Base-by-base conservation (phyloP, 2,329 filamentous ascomycete genomes). In the Fusarium luffae region DNA sequence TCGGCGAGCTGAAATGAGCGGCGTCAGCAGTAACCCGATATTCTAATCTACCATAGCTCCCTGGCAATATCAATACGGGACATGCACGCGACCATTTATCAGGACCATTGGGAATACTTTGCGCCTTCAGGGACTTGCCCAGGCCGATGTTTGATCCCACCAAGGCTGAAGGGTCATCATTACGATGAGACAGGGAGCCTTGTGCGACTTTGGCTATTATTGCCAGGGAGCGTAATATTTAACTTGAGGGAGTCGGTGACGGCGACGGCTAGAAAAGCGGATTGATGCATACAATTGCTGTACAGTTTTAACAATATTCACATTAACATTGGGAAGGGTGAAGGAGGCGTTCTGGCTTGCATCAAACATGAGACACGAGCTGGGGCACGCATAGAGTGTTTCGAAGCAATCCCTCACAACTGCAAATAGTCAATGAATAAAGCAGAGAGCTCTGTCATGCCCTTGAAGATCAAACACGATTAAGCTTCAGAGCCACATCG, bases 1-100 rank as follows among this genome's bases (percentile, higher is more conserved):
- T 97, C 8, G 94, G 94, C 63, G 94, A 97, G 81, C 83, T 97
- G 64, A 80, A 80, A 69, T 81, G 76, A 83, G 91, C 12, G 13
- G 23, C 25, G 44, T 27, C 19, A 18, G 47, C 85, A 85, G 89
- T 87, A 54, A 44, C 44, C 52, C 54, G 19, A 42, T 59, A 73
- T 67, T 63, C 41, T 47, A 55, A 65, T 67, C 32, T 49, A 58
- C 50, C 32, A 49, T 23, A 23, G 47, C 42, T 59, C 52, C 44
- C 51, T 60, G 59, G 13, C 40, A 18, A 50, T 41, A 28, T 27
- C 19, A 37, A 50, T 49, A 42, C 50, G 37, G 41, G 32, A 57
- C 58, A 70, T 46, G 42, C 54, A 59, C 34, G 44, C 37, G 42
- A 41, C 48, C 18, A 32, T 46, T 34, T 43, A 55, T 21, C 37